A percentile compares a stretch with the other conserved stretches of the same genome.
phyloP scores from a whole-genome alignment of 2,329 filamentous ascomycete species.

The Fusarium bulbicola region DNA sequence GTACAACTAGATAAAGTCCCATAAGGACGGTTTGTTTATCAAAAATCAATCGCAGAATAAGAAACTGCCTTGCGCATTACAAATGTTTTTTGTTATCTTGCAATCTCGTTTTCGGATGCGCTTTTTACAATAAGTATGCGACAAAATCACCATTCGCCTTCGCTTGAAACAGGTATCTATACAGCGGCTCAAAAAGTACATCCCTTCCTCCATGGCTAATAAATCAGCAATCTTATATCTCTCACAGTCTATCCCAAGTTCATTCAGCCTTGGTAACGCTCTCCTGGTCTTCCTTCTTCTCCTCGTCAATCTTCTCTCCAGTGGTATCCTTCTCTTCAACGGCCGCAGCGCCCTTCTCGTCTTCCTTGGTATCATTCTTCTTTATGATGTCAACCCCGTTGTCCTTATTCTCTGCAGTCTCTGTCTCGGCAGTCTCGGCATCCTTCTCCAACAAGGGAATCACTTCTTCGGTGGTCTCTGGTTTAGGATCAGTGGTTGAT shows the following conservation, averaged over 20 bases:
- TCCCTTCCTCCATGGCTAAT: constrained; percentile 28
- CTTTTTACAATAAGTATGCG: constrained; percentile 31
- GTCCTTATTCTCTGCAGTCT: neutral
- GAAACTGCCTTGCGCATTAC: constrained; percentile 16
- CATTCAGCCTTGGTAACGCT: constrained; percentile 14
- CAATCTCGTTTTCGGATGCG: constrained; percentile 13
- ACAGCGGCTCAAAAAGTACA: constrained; percentile 39
- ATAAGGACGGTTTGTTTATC: constrained; percentile 36
- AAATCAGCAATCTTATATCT: constrained; percentile 31
- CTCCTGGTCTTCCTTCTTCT: constrained; percentile 24
- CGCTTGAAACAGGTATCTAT: constrained; percentile 47
- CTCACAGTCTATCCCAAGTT: constrained; percentile 27
- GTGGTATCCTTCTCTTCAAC: constrained; percentile 24
- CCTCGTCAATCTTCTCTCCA: constrained; percentile 9
- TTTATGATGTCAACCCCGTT: constrained; percentile 4
- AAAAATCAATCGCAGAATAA: constrained; percentile 33
- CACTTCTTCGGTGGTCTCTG: constrained; percentile 4
- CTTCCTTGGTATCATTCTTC: constrained; percentile 15
- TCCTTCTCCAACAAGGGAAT: constrained; percentile 27
- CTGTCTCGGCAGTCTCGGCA: neutral
- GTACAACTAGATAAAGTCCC: constrained; percentile 41
- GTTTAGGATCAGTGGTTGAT: neutral
- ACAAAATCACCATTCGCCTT: constrained; percentile 45
- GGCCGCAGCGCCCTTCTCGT: neutral
- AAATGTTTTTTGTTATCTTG: constrained; percentile 11